Conservation (phyloP, 2,329 filamentous ascomycete species). For the Sporothrix brunneoviolacea region DNA sequence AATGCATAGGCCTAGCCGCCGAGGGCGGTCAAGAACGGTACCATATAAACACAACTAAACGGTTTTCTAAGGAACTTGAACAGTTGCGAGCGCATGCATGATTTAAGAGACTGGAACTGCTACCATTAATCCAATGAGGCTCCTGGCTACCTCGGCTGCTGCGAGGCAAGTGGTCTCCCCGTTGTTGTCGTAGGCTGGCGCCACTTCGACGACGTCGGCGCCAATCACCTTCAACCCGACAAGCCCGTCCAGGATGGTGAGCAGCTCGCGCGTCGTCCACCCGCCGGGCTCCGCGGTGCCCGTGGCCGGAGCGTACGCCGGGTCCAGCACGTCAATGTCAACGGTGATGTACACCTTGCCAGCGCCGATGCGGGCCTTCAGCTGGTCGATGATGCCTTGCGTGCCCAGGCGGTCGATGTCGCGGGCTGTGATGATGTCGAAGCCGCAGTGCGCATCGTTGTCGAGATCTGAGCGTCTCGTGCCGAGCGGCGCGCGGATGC, state of each 20-base stretch:
- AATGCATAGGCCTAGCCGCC: no score
- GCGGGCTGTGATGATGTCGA: conserved; percentile 49
- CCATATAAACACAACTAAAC: no score
- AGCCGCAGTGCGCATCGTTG: conserved; percentile 54
- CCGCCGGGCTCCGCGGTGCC: conserved; percentile 71
- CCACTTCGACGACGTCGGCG: conserved; percentile 74
- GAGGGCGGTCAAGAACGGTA: no score
- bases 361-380: conserved; percentile 49
- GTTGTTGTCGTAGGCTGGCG: conserved; percentile 68
- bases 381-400: conserved; percentile 55
- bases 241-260: conserved; percentile 65
- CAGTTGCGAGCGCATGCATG: no score
- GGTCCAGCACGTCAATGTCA: conserved; percentile 77
- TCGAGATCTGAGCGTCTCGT: conserved; percentile 43
- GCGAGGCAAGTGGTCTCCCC: conserved; percentile 56
- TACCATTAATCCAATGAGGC: conserved; percentile 8
- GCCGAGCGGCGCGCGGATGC: conserved; percentile 48
- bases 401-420: conserved; percentile 67
- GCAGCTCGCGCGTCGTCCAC: conserved; percentile 72
- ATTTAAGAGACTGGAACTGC: conserved; percentile 1
- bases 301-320: conserved; percentile 53
- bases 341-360: conserved; percentile 63
- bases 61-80: no score
- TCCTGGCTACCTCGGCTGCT: conserved; percentile 6
- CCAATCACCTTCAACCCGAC: conserved; percentile 66